phyloP scores from a whole-genome alignment of 805 yeast genomes.

The Yamadazyma sp. region DNA sequence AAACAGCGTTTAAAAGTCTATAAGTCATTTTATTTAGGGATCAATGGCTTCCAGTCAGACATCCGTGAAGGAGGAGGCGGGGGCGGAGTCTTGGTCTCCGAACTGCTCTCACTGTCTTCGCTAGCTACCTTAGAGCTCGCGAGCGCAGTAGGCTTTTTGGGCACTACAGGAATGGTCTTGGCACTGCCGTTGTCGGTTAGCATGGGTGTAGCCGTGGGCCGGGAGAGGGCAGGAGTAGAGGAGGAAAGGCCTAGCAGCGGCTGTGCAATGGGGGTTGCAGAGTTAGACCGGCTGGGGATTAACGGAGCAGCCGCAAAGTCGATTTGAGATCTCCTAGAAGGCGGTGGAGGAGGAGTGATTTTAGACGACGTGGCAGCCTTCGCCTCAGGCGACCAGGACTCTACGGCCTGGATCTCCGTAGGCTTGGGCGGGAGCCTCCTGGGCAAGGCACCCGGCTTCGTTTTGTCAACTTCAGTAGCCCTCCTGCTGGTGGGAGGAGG shows the following conservation, averaged over 20 bases:
- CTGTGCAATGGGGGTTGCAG: constrained; percentile 26
- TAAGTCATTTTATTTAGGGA: constrained; percentile 45
- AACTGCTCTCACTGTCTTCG: constrained; percentile 1
- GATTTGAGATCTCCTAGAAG: constrained; percentile 25
- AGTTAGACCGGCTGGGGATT: constrained; percentile 35
- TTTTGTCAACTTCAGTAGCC: constrained; percentile 11
- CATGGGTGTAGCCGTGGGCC: constrained; percentile 16
- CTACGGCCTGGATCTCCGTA: constrained; percentile 9
- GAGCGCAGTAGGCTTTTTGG: constrained; percentile 34
- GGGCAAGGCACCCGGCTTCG: constrained; percentile 10
- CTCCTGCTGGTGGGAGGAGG: constrained; percentile 25
- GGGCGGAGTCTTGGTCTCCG: constrained; percentile 13
- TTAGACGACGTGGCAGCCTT: constrained; percentile 13
- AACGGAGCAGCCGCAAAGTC: constrained; percentile 41
- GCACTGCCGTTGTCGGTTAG: neutral
- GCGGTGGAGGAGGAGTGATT: constrained; percentile 12
- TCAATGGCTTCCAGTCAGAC: constrained; percentile 53
- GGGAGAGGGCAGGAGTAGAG: constrained; percentile 1
- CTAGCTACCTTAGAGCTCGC: constrained; percentile 20
- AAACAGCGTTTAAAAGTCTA: too few relatives aligned
- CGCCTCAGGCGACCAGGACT: neutral
- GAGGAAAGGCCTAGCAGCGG: constrained; percentile 21
- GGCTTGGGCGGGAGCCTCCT: constrained; percentile 19
- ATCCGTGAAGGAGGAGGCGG: constrained; percentile 25
- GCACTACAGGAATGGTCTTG: constrained; percentile 31